phyloP scores from a whole-genome alignment of 441 rosid species.

The Hura crepitans region DNA sequence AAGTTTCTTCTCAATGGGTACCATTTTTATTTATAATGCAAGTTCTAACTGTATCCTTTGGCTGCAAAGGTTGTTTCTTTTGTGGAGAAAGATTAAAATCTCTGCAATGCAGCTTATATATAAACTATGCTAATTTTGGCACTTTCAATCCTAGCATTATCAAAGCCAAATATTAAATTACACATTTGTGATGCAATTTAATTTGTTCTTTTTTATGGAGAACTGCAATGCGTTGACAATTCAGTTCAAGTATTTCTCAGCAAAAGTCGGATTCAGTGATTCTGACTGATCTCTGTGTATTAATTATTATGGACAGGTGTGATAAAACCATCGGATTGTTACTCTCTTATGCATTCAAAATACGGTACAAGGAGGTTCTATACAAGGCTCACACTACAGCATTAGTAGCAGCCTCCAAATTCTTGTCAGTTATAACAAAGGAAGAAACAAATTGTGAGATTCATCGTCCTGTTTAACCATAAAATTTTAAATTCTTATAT shows the following conservation, averaged over 20 bases:
- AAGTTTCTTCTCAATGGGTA: constrained; percentile 29
- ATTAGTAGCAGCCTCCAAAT: constrained; percentile 53
- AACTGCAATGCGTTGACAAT: no score
- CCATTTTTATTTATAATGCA: background rate
- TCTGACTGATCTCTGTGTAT: background rate
- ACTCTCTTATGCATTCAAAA: constrained; percentile 62
- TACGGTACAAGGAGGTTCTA: constrained; percentile 64
- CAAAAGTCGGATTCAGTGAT: background rate
- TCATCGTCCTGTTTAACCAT: constrained; percentile 12
- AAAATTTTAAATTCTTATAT: background rate
- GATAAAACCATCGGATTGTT: constrained; percentile 67
- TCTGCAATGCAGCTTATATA: no score
- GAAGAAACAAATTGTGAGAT: constrained; percentile 60
- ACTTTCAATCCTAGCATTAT: no score
- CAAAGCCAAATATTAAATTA: no score
- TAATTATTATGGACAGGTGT: constrained; percentile 35
- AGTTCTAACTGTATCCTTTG: no score
- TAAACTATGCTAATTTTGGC: no score
- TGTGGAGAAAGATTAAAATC: no score
- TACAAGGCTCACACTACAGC: constrained; percentile 70
- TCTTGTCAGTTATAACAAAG: constrained; percentile 43
- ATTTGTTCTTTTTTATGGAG: no score
- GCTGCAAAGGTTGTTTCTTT: no score
- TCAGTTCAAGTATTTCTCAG: background rate
- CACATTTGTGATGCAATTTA: no score